phyloP scores from a whole-genome alignment of 2,329 filamentous ascomycete genomes.

The Colletotrichum aenigma region DNA sequence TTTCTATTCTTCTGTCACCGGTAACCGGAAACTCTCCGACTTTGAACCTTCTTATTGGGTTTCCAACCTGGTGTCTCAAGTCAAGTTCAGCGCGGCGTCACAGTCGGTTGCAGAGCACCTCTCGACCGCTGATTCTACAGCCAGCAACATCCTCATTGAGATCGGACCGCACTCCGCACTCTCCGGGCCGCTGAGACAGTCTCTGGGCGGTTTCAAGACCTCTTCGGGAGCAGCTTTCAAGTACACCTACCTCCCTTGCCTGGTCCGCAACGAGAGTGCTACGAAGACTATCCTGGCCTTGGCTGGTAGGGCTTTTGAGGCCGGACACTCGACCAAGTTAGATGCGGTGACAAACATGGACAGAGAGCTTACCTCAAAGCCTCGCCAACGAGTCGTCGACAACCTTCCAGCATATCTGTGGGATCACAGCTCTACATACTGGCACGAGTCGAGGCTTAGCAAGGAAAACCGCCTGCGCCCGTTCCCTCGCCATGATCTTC shows the following conservation, averaged over 20 bases:
- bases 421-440: slow-evolving; percentile 50
- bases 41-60: not conserved
- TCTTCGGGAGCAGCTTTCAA: slow-evolving; percentile 34
- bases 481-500: not conserved
- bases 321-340: slow-evolving; percentile 46
- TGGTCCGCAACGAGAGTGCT: slow-evolving; percentile 57
- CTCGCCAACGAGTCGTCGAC: slow-evolving; percentile 25
- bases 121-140: too few relatives aligned
- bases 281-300: slow-evolving; percentile 47
- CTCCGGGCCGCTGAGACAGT: not conserved
- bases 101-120: not conserved
- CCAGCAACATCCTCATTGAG: slow-evolving; percentile 22
- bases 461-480: not conserved
- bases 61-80: not conserved
- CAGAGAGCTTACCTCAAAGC: not conserved
- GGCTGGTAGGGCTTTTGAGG: slow-evolving; percentile 46
- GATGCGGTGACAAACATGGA: slow-evolving; percentile 41
- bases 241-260: slow-evolving; percentile 45
- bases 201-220: not conserved
- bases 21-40: not conserved
- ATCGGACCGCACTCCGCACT: not conserved
- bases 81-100: not conserved
- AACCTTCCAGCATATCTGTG: slow-evolving; percentile 57
- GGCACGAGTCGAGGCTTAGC: not conserved
- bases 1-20: not conserved